phyloP scores from a whole-genome alignment of 306 rosid genomes.

The Vigna unguiculata region DNA sequence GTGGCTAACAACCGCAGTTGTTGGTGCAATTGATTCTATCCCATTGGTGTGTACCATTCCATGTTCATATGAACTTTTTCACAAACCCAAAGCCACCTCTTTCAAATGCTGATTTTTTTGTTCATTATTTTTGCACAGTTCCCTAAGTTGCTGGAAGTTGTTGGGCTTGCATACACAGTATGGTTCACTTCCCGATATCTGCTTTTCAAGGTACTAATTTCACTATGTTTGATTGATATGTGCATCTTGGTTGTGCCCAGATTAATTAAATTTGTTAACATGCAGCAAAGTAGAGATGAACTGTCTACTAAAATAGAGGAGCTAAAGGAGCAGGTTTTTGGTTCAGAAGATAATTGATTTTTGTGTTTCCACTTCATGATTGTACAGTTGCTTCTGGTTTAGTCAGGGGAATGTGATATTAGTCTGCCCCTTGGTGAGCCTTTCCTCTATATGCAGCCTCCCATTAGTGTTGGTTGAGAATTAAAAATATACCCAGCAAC shows the following conservation, averaged over 20 bases:
- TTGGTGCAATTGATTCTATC: conserved; percentile 84
- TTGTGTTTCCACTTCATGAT: conserved; percentile 3
- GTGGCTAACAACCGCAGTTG: conserved; percentile 77
- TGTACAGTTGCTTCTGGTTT: conserved; percentile 51
- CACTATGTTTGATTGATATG: not conserved
- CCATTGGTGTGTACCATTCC: conserved; percentile 68
- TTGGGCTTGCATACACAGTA: conserved; percentile 78
- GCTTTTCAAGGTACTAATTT: conserved; percentile 76
- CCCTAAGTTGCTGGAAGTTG: conserved; percentile 88
- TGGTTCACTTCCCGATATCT: conserved; percentile 90
- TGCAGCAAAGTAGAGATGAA: conserved; percentile 88
- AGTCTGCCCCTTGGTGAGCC: not conserved
- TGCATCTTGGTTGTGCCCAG: not conserved
- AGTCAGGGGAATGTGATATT: conserved; percentile 26
- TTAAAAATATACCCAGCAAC: not conserved
- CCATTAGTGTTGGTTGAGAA: not conserved
- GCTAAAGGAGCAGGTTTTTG: conserved; percentile 75
- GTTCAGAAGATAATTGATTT: conserved; percentile 58
- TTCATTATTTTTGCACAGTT: conserved; percentile 54
- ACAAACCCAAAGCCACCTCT: not conserved
- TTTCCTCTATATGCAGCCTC: not conserved
- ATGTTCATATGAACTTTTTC: not conserved
- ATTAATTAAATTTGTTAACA: conserved; percentile 21
- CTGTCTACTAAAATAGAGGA: conserved; percentile 68
- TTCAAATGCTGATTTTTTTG: not conserved